Base-by-base conservation (phyloP, 176 grass and related monocot species). In the Tillandsia fasciculata region DNA sequence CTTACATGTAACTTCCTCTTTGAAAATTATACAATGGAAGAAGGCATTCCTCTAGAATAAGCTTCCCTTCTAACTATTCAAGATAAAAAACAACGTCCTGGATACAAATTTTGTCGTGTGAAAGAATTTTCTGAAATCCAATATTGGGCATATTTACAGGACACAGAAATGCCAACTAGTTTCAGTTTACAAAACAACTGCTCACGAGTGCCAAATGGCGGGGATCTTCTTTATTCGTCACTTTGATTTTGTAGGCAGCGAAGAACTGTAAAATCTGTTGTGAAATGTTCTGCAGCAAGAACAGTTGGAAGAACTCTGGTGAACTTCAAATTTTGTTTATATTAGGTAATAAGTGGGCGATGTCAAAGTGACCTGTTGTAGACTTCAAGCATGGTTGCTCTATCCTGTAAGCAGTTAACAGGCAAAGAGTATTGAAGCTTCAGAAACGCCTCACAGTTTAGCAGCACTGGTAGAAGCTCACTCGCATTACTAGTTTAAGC, bases 351-450 rank as follows among this genome's bases (percentile, higher is more conserved):
- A 75, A 68, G 71, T 76, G 65, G 2, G 28, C 50, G 75, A 53
- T 80, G 58, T 78, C 68, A 91, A 61, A 89, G 77, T 26, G 83
- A 87, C 80, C 81, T 83, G 74, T 72, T 87, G 87, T 92, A 74
- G 15, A 59, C 69, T 71, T 97, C 86, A 79, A 90, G 89, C 70
- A 90, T 85, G 48, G 65, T 84, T 50, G 74, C 56, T 76, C 90
- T 97, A 29, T 90, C 89, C 89, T 97, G 93, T 52, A 83, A 87
- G 72, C 54, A 81, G 33, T 42, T 42, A 42, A 42, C 33, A 42
- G 33, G 3, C 20, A 82, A 53, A 73, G 73, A 65, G 76, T 74
- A 83, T 70, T 48, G 24, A 66, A 66, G 52, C 76, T 80, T 80
- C 57, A 87, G 70, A 20, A 18, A n/a, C 5, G 22, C 15, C 15